A percentile compares a stretch with the other conserved stretches of the same genome.
phyloP scores from a whole-genome alignment of 2,329 filamentous ascomycete genomes.

The Aspergillus oerlinghausenensis region DNA sequence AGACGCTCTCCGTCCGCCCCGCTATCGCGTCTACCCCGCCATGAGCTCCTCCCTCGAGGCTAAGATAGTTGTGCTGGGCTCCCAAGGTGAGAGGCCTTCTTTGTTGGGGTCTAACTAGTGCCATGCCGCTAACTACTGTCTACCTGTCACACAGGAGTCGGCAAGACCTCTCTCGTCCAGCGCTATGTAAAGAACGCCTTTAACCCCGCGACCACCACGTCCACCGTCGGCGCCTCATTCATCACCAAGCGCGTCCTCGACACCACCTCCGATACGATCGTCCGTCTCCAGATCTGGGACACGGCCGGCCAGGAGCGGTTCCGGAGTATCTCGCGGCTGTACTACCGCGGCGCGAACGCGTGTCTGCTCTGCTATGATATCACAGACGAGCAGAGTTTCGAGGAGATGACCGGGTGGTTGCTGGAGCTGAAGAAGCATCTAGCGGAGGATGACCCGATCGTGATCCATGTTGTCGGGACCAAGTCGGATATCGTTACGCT shows the following conservation, averaged over 20 bases:
- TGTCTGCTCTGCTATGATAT: slow-evolving; percentile 94
- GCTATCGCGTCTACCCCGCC: slow-evolving; percentile 26
- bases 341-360: slow-evolving; percentile 93
- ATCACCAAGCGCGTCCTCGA: slow-evolving; percentile 77
- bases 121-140: background rate
- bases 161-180: slow-evolving; percentile 50
- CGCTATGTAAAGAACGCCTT: slow-evolving; percentile 46
- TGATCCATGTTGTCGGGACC: slow-evolving; percentile 92
- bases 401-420: slow-evolving; percentile 90
- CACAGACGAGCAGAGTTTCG: slow-evolving; percentile 77
- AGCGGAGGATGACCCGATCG: slow-evolving; percentile 61
- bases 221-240: slow-evolving; percentile 76
- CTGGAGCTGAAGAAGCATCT: slow-evolving; percentile 77
- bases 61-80: slow-evolving; percentile 50
- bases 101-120: background rate
- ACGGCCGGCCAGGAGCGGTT: slow-evolving; percentile 95
- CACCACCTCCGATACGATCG: slow-evolving; percentile 76
- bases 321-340: slow-evolving; percentile 86
- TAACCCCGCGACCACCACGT: slow-evolving; percentile 43
- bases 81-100: slow-evolving; percentile 39
- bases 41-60: slow-evolving; percentile 49
- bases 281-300: slow-evolving; percentile 95
- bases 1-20: slow-evolving; percentile 20
- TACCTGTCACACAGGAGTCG: slow-evolving; percentile 38
- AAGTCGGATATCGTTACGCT: slow-evolving; percentile 86